Conservation (phyloP, 1,139 yeast species). For the Pichia sp. region DNA sequence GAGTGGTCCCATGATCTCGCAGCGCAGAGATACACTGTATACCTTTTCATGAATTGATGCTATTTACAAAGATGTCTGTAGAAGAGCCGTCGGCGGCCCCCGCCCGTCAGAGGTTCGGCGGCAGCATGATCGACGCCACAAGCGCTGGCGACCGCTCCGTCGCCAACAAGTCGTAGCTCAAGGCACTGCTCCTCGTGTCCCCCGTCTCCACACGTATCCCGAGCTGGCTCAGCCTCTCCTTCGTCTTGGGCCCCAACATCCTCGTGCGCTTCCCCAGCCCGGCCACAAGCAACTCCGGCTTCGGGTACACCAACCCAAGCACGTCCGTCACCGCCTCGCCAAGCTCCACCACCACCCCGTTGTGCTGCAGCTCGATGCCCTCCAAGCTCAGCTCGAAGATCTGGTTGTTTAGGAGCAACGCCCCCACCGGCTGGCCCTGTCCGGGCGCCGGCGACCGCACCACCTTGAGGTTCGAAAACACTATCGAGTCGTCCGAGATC, state of each 20-base stretch:
- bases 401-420: conserved; percentile 59
- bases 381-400: conserved; percentile 55
- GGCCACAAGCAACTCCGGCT: conserved; percentile 69
- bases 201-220: conserved; percentile 71
- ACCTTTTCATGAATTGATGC: too few relatives aligned
- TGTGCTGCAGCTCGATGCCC: conserved; percentile 25
- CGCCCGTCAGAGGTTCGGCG: conserved; percentile 47
- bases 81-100: background rate
- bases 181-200: conserved; percentile 64
- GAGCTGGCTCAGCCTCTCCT: conserved; percentile 44
- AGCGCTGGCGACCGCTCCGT: conserved; percentile 68
- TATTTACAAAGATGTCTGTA: background rate
- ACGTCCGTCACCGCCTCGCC: conserved; percentile 42
- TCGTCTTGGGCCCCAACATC: conserved; percentile 53
- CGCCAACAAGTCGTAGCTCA: conserved; percentile 67
- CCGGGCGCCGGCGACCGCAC: conserved; percentile 45
- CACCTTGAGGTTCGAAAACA: conserved; percentile 42
- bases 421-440: conserved; percentile 42
- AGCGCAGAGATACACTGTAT: too few relatives aligned
- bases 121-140: conserved; percentile 65
- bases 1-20: conserved; percentile 17
- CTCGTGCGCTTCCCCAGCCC: conserved; percentile 67
- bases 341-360: conserved; percentile 34
- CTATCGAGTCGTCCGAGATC: conserved; percentile 42
- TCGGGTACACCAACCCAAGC: conserved; percentile 60